phyloP scores from a whole-genome alignment of 306 rosid genomes.

The Rosa rugosa region DNA sequence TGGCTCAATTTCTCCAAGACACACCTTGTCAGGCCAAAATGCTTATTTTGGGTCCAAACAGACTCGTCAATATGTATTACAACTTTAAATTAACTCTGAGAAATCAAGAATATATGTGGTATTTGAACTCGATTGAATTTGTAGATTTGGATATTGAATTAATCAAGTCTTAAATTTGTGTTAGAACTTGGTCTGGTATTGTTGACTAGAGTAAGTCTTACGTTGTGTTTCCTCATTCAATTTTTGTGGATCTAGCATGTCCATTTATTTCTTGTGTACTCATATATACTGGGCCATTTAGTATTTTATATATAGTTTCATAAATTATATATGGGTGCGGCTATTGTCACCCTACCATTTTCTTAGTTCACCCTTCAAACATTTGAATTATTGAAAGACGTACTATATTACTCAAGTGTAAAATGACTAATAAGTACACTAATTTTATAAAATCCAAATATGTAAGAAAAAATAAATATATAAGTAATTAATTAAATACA shows the following conservation, averaged over 20 bases:
- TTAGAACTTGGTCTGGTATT: background rate
- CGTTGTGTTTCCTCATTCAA: background rate
- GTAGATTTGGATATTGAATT: background rate
- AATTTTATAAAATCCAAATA: too few species aligned
- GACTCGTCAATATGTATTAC: background rate
- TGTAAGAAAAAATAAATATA: too few species aligned
- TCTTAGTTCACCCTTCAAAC: too few species aligned
- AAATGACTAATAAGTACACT: too few species aligned
- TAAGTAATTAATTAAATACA: too few species aligned
- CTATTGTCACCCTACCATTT: too few species aligned
- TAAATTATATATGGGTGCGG: background rate
- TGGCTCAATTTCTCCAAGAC: too few species aligned
- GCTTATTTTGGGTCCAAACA: too few species aligned
- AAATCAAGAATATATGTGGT: too few species aligned
- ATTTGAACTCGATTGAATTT: background rate
- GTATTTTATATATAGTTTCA: background rate
- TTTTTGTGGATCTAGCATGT: background rate
- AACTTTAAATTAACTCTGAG: background rate
- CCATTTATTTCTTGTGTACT: background rate
- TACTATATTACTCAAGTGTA: too few species aligned
- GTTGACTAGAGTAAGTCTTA: background rate
- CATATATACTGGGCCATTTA: background rate
- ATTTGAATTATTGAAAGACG: too few species aligned
- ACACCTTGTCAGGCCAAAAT: too few species aligned
- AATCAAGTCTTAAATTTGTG: background rate